Base-by-base conservation (phyloP, 148 eudicot genomes). In the Amaranthus cruentus region DNA sequence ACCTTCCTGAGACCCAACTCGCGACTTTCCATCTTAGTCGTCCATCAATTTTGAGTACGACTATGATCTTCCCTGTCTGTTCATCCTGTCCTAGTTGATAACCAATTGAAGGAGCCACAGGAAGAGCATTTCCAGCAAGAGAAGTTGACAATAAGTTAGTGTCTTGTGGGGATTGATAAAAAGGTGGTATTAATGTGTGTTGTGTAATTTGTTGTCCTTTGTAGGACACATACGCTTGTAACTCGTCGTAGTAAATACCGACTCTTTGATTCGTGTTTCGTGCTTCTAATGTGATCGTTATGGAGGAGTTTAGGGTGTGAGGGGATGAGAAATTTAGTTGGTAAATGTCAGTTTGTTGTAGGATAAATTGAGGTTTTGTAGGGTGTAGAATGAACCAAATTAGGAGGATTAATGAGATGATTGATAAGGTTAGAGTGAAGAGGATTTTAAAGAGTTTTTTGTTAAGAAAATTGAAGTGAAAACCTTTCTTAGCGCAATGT, bases 1-100 rank as follows among this genome's bases (percentile, higher is more conserved):
- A 91, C 59, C 81, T 79, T 1, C 97, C 93, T 1, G 97, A 91
- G 55, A 89, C 91, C 97, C 97, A 94, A 81, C 80, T 88, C 52
- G 96, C 93, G 2, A 94, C 80, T 74, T 86, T 94, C 98, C 98
- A 94, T 51, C 97, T 74, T 15, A 91, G 68, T 62, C 67, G 58
- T 14, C 98, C 98, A 47, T 85, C 83, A 48, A 80, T 78, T 78
- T 83, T 89, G 6, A 94, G 28, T 55, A 50, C 77, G 48, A 94
- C 51, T 15, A 84, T 80, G 68, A 91, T 56, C 70, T 79, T 86
- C 61, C 97, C 98, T 0, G 76, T 72, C 6, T 73, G 83, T 70
- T 85, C 85, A 69, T 94, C 97, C 0, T 89, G 87, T 2, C 81
- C 84, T 55, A 94, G 79, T 69, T 89, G 96, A 62, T 88, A 91